phyloP scores from a whole-genome alignment of 495 filamentous ascomycete species.

The Amniculicola lignicola region DNA sequence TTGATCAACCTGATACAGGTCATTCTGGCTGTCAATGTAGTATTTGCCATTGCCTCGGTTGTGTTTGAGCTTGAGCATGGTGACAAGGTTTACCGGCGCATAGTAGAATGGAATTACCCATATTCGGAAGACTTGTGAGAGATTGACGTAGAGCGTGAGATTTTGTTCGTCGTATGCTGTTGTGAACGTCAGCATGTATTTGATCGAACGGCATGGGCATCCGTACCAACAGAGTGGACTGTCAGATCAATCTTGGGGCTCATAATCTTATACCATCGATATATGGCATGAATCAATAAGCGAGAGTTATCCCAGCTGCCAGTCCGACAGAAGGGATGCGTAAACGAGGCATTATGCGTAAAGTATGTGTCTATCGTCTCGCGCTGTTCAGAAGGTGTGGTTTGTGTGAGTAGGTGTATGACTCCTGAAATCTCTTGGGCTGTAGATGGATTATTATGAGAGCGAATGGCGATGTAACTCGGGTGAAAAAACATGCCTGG shows the following conservation, averaged over 20 bases:
- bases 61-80: slow-evolving; percentile 60
- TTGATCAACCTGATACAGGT: slow-evolving; percentile 78
- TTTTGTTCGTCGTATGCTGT: slow-evolving; percentile 65
- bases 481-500: not conserved
- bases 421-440: slow-evolving; percentile 57
- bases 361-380: slow-evolving; percentile 66
- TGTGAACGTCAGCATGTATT: not conserved
- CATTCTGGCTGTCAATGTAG: slow-evolving; percentile 72
- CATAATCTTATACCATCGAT: slow-evolving; percentile 84
- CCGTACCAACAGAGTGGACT: slow-evolving; percentile 65
- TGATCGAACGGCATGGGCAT: not conserved
- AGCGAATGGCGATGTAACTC: not conserved
- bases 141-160: slow-evolving; percentile 64
- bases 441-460: too few species aligned
- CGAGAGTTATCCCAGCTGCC: slow-evolving; percentile 59
- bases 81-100: slow-evolving; percentile 65
- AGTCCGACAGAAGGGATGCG: slow-evolving; percentile 77
- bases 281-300: slow-evolving; percentile 63
- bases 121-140: slow-evolving; percentile 70
- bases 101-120: slow-evolving; percentile 73
- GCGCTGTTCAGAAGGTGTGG: slow-evolving; percentile 59
- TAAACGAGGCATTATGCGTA: slow-evolving; percentile 64
- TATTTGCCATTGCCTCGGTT: slow-evolving; percentile 47
- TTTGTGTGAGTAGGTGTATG: slow-evolving; percentile 64
- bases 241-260: slow-evolving; percentile 68